These are phyloP conservation scores for Colletotrichum sidae DNA, from an alignment of 2,329 filamentous ascomycete genomes.

Conservation along the genomic window DNA sequence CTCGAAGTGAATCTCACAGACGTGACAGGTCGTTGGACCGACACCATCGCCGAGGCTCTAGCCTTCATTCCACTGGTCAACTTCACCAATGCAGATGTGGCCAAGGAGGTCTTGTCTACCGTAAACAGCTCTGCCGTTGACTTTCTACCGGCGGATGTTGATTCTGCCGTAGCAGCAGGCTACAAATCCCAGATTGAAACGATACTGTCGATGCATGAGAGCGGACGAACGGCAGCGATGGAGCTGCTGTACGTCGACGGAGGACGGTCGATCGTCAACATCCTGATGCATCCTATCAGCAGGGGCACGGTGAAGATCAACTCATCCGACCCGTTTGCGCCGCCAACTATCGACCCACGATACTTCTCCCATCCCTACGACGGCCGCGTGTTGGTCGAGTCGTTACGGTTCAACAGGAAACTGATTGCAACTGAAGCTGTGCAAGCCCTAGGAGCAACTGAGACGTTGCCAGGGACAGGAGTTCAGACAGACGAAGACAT, in stretches of 20 bases:
- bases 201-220: slow-evolving; percentile 44
- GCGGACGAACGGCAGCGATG: slow-evolving; percentile 40
- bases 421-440: slow-evolving; percentile 18
- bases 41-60: slow-evolving; percentile 39
- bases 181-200: slow-evolving; percentile 49
- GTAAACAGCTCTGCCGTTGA: slow-evolving; percentile 43
- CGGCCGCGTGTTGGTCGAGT: slow-evolving; percentile 34
- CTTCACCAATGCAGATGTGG: slow-evolving; percentile 40
- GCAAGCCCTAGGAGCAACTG: slow-evolving; percentile 13
- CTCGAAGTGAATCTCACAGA: too few relatives aligned
- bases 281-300: slow-evolving; percentile 52
- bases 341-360: slow-evolving; percentile 27
- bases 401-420: slow-evolving; percentile 20
- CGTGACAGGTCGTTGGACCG: slow-evolving; percentile 44
- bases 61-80: slow-evolving; percentile 39
- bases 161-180: slow-evolving; percentile 49
- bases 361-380: slow-evolving; percentile 31
- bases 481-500: slow-evolving; percentile 27
- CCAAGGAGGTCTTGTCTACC: slow-evolving; percentile 40
- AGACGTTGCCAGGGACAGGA: slow-evolving; percentile 40
- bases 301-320: slow-evolving; percentile 53
- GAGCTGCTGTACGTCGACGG: slow-evolving; percentile 48
- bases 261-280: slow-evolving; percentile 45
- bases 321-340: slow-evolving; percentile 45
- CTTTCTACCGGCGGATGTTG: slow-evolving; percentile 47